Percentiles rank a stretch among this genome's conserved stretches.
These are phyloP conservation scores for Teratosphaeria viscida DNA, from an alignment of 2,329 filamentous ascomycete species.

Conservation along the genomic window DNA sequence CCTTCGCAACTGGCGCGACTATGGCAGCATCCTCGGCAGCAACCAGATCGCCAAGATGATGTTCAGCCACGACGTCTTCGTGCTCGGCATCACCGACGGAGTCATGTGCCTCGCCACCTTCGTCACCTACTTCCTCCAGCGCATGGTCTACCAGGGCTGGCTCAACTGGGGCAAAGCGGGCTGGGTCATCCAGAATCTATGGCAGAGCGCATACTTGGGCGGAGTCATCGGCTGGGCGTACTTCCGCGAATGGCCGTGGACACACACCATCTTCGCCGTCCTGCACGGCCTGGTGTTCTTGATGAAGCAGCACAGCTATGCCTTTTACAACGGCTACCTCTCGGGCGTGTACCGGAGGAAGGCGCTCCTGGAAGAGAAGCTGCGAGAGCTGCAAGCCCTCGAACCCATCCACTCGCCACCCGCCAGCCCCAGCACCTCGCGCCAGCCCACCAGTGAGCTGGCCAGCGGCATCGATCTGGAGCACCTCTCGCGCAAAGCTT, in stretches of 20 bases:
- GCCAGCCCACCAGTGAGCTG: conserved; percentile 3
- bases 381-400: conserved; percentile 49
- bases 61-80: conserved; percentile 45
- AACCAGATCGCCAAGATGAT: conserved; percentile 65
- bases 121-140: conserved; percentile 57
- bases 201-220: conserved; percentile 56
- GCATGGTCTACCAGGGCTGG: conserved; percentile 46
- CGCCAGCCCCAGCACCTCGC: conserved; percentile 21
- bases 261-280: conserved; percentile 68
- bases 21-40: conserved; percentile 57
- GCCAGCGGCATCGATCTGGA: conserved; percentile 11
- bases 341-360: conserved; percentile 47
- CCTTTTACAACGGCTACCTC: conserved; percentile 65
- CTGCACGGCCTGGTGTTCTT: conserved; percentile 64
- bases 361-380: conserved; percentile 34
- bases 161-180: conserved; percentile 58
- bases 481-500: conserved; percentile 1
- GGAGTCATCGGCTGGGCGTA: conserved; percentile 55
- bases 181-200: conserved; percentile 66
- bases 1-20: conserved; percentile 56
- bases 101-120: conserved; percentile 57
- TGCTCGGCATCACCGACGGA: conserved; percentile 52
- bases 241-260: conserved; percentile 70
- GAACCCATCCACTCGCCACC: conserved; percentile 31
- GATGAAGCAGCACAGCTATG: conserved; percentile 77